Base-by-base conservation (phyloP, 225 moss, liverwort and hornwort species). In the Polytrichum commune region DNA sequence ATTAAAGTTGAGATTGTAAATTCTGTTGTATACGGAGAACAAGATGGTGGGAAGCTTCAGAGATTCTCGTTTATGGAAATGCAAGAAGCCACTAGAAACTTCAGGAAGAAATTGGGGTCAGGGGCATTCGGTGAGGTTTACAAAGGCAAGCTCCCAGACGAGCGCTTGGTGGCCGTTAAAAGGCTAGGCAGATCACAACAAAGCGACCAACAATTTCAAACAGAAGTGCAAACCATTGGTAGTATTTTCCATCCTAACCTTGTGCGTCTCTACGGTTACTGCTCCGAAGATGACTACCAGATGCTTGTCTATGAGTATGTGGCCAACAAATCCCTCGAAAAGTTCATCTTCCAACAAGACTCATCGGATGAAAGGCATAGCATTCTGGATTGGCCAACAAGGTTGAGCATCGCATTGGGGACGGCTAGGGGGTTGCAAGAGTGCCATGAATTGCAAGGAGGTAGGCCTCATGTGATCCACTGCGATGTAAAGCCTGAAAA, bases 401-500 rank as follows among this genome's bases (percentile, higher is more conserved):
- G 90, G 24, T 46, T 81, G 25, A 73, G 76, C 29, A 84, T 90
- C 19, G 87, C 87, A 6, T 4, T 83, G 0, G 90, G 81, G 16
- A 85, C 87, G 1, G 90, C 87, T 53, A 66, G 69, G 30, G 86
- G 86, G 10, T 64, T 90, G 23, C 72, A 72, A 19, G 26, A 67
- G 9, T 77, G 77, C 27, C 72, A 72, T 26, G 67, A 67, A 62
- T 30, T 69, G 3, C 63, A 75, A 27, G 69, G 63, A 13, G 75
- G 63, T 24, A 22, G 16, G 35, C 73, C 70, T 26, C 68, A 79
- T 23, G 81, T 90, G 18, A 83, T 90, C 23, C 87, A 90, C 73
- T 78, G 76, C 22, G 83, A 85, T 53, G 65, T 90, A 2, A 90
- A 90, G 64, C 90, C 90, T 8, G 78, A 81, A 16, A 90, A 90